Evolutionary conservation across 441 rosid genomes (phyloP), one percentile per base, ranked within the genome.

Genomic region (Gossypium laxum): DNA sequence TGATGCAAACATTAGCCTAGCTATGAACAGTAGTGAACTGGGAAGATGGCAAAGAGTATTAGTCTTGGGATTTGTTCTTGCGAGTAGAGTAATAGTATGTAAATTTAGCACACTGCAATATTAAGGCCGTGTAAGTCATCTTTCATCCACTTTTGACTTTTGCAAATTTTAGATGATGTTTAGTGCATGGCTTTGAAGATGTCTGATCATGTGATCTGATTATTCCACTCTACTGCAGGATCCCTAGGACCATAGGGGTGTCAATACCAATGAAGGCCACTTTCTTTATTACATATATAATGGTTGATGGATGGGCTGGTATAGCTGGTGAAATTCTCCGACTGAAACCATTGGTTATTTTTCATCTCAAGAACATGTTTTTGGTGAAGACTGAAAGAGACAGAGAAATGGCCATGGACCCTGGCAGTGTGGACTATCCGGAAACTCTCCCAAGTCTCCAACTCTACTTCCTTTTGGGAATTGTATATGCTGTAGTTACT

Each of bases 301-400:
- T 93, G 98, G 88, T 93, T 70, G 98, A 93, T 77, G 98, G 98
- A 30, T 90, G 98, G 97, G 98, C 98, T 72, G 98, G 98, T 43
- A 88, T 90, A 18, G 98, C 98, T 0, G 71, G 91, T 47, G 98
- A 93, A 85, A 93, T 93, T 77, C 92, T 93, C 28, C 89, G 93
- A 63, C 22, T 91, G 76, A 93, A 88, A 84, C 91, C 89, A 0
- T 71, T 91, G 52, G 87, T 93, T 58, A 90, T 93, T 45, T 93
- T 85, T 79, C 98, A 93, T 82, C 86, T 91, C 69, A 91, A 91
- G 86, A 93, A 89, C 80, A 78, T 83, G 87, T 91, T 93, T 82
- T 51, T 93, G 68, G 98, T 93, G 67, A 93, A 91, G 84, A 93
- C 98, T 0, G 96, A 89, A 57, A 74, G 87, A 75, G 98, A 91